Conservation (phyloP, 2,329 filamentous ascomycete genomes). For the Neopestalotiopsis sp. region DNA sequence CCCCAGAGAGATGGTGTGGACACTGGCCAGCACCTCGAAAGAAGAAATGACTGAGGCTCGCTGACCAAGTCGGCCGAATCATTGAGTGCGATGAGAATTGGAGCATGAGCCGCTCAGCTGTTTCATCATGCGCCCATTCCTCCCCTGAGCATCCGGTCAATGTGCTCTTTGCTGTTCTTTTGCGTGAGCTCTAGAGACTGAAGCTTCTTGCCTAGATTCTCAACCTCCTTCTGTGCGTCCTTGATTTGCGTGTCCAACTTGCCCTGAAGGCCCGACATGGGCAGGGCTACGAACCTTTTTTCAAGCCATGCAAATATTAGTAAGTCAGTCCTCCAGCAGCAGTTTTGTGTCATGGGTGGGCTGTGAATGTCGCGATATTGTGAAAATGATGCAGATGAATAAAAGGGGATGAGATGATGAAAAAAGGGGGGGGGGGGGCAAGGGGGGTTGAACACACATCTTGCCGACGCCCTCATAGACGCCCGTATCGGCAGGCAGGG, state of each 20-base stretch:
- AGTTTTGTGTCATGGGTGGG: background rate
- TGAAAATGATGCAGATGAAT: background rate
- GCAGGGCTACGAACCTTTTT: slow-evolving; percentile 21
- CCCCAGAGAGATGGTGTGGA: no score
- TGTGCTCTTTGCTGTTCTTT: slow-evolving; percentile 90
- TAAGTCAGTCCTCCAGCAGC: slow-evolving; percentile 4
- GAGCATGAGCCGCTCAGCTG: slow-evolving; percentile 8
- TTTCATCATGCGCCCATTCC: slow-evolving; percentile 39
- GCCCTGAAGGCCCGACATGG: slow-evolving; percentile 73
- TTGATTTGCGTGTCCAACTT: slow-evolving; percentile 78
- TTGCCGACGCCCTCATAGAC: slow-evolving; percentile 97
- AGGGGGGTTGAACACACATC: slow-evolving; percentile 68
- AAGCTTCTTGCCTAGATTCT: slow-evolving; percentile 84
- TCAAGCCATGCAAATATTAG: background rate
- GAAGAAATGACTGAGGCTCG: no score
- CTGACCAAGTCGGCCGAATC: no score
- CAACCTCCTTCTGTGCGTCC: slow-evolving; percentile 77
- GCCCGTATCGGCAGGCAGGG: slow-evolving; percentile 75
- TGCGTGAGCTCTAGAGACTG: slow-evolving; percentile 94
- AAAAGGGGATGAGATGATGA: slow-evolving; percentile 14
- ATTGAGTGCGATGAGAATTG: no score
- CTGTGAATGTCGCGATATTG: slow-evolving; percentile 12
- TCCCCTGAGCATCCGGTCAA: slow-evolving; percentile 81
- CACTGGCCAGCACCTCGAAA: no score
- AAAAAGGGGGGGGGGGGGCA: background rate